Evolutionary conservation across 768 basidiomycete species (phyloP).

Genomic region (Asterophora parasitica): DNA sequence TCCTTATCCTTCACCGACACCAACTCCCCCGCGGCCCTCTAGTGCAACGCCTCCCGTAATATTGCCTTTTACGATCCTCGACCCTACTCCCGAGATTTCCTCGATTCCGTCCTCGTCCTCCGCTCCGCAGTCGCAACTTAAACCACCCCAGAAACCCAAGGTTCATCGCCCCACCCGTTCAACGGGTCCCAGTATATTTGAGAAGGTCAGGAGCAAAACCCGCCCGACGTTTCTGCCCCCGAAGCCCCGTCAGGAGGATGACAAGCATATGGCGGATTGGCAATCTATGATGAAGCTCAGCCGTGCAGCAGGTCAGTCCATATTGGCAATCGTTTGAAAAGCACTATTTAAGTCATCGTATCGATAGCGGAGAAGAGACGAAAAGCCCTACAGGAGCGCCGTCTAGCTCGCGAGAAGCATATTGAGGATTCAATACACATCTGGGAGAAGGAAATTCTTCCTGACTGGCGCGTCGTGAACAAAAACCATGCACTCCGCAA

Average conservation of each 20-base stretch:
- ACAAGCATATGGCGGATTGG: constrained; percentile 83
- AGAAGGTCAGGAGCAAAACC: constrained; percentile 80
- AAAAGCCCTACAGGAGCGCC: constrained; percentile 57
- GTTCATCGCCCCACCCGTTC: constrained; percentile 47
- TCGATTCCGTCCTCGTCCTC: constrained; percentile 27
- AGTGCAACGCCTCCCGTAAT: constrained; percentile 11
- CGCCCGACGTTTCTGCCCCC: constrained; percentile 84
- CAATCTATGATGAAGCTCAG: constrained; percentile 84
- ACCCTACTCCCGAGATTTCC: constrained; percentile 16
- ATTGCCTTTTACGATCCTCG: constrained; percentile 2
- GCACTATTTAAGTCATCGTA: neutral
- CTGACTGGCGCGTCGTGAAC: constrained; percentile 77
- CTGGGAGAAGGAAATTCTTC: constrained; percentile 78
- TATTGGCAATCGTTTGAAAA: constrained; percentile 1
- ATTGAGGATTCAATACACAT: constrained; percentile 65
- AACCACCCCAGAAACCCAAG: constrained; percentile 24
- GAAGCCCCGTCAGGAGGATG: constrained; percentile 70
- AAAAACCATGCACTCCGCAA: constrained; percentile 59
- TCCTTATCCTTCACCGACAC: constrained; percentile 2
- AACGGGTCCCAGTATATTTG: constrained; percentile 62
- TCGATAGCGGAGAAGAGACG: constrained; percentile 64
- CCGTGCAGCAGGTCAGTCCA: constrained; percentile 57
- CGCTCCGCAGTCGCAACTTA: constrained; percentile 17
- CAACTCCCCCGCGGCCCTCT: constrained; percentile 9
- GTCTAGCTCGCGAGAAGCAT: constrained; percentile 56